Conservation (phyloP, 352 stramenopile genomes). For the Phytophthora hibernalis region DNA sequence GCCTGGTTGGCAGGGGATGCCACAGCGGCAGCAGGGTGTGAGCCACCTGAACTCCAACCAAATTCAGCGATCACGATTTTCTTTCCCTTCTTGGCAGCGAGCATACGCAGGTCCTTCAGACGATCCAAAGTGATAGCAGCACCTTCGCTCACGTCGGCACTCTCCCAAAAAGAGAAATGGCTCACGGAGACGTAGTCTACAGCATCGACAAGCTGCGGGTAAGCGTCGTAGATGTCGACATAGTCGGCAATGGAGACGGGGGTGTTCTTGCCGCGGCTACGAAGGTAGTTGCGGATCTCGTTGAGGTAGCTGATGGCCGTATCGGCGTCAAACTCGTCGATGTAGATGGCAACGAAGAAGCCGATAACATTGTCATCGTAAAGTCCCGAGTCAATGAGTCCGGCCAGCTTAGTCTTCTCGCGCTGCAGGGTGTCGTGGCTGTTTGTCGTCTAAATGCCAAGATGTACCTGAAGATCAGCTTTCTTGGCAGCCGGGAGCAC, state of each 20-base stretch:
- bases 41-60: constrained; percentile 66
- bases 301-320: constrained; percentile 69
- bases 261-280: constrained; percentile 46
- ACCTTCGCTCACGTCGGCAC: constrained; percentile 52
- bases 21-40: constrained; percentile 33
- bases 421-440: constrained; percentile 46
- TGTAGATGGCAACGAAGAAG: constrained; percentile 76
- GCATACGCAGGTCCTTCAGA: constrained; percentile 51
- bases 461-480: constrained; percentile 55
- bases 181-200: constrained; percentile 80
- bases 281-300: constrained; percentile 60
- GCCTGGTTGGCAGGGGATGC: constrained; percentile 60
- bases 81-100: constrained; percentile 62
- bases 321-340: constrained; percentile 51
- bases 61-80: constrained; percentile 69
- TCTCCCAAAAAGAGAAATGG: constrained; percentile 85
- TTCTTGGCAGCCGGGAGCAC: constrained; percentile 57
- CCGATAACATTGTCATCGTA: constrained; percentile 59
- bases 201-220: constrained; percentile 62
- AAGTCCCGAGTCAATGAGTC: constrained; percentile 47
- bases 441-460: constrained; percentile 70
- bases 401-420: constrained; percentile 55
- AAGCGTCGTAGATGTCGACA: constrained; percentile 70
- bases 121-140: constrained; percentile 58
- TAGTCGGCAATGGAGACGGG: constrained; percentile 76